A percentile compares a stretch with the other conserved stretches of the same genome.
Evolutionary conservation across 345 rosid genomes (phyloP).

Genomic region (Rhodamnia argentea): DNA sequence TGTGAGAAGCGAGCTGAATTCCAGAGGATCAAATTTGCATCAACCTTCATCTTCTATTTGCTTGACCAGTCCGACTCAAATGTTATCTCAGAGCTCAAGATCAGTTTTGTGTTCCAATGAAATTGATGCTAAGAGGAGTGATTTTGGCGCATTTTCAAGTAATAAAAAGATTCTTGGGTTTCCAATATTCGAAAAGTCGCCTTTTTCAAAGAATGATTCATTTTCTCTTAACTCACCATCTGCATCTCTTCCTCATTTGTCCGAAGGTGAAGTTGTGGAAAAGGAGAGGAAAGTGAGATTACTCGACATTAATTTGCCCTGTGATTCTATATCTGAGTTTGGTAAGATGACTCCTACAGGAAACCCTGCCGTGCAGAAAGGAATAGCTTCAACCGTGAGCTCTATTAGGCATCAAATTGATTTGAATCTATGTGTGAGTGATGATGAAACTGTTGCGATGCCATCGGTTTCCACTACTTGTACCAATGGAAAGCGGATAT

Average conservation of each 20-base stretch:
- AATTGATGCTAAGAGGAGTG: slow-evolving; percentile 18
- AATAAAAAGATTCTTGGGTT: slow-evolving; percentile 48
- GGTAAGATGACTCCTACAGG: slow-evolving; percentile 23
- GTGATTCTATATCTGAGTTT: slow-evolving; percentile 35
- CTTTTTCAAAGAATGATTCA: slow-evolving; percentile 26
- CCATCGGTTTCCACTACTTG: slow-evolving; percentile 14
- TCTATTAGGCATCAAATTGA: slow-evolving; percentile 52
- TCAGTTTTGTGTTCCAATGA: slow-evolving; percentile 28
- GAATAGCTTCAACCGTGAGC: slow-evolving; percentile 16
- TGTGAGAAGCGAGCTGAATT: slow-evolving; percentile 35
- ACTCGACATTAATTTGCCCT: slow-evolving; percentile 82
- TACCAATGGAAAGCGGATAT: slow-evolving; percentile 21
- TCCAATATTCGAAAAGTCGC: slow-evolving; percentile 30
- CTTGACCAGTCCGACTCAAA: slow-evolving; percentile 13
- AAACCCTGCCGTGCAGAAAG: slow-evolving; percentile 16
- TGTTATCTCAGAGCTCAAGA: slow-evolving; percentile 20
- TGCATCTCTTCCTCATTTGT: slow-evolving; percentile 12
- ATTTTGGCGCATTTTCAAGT: slow-evolving; percentile 19
- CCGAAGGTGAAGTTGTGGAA: slow-evolving; percentile 24
- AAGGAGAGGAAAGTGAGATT: slow-evolving; percentile 26
- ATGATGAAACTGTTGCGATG: slow-evolving; percentile 50
- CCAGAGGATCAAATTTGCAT: slow-evolving; percentile 15
- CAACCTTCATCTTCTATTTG: slow-evolving; percentile 19
- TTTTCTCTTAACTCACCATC: slow-evolving; percentile 22
- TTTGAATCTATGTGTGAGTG: slow-evolving; percentile 53